These are phyloP conservation scores for Mycogone perniciosa DNA, from an alignment of 2,329 filamentous ascomycete genomes.

Conservation along the genomic window DNA sequence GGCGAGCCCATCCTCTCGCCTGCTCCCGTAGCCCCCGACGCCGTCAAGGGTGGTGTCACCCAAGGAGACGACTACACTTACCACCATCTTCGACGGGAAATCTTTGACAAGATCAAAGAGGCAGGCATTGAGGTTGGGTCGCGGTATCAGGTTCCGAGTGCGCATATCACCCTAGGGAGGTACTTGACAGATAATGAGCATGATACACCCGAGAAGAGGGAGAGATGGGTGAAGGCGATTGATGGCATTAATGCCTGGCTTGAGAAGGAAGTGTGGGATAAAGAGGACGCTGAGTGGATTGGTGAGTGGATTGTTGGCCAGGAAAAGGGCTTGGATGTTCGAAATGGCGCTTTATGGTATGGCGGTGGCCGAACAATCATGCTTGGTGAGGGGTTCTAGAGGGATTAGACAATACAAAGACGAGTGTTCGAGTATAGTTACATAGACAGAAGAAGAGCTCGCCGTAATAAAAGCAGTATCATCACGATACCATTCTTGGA, in stretches of 20 bases:
- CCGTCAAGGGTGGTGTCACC: constrained; percentile 22
- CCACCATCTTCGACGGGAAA: constrained; percentile 78
- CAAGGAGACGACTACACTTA: constrained; percentile 70
- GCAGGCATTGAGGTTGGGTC: constrained; percentile 66
- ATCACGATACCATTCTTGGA: too few relatives aligned
- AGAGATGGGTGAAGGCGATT: constrained; percentile 60
- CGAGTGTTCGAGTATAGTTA: background rate
- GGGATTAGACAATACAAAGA: background rate
- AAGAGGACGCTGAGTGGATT: constrained; percentile 34
- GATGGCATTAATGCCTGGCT: constrained; percentile 75
- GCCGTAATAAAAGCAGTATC: too few relatives aligned
- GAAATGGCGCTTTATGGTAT: constrained; percentile 78
- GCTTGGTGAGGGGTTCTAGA: constrained; percentile 54
- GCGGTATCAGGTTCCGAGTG: constrained; percentile 81
- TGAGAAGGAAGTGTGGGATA: constrained; percentile 62
- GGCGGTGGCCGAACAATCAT: constrained; percentile 69
- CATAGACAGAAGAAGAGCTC: background rate
- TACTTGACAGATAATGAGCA: constrained; percentile 67
- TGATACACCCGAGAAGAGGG: constrained; percentile 50
- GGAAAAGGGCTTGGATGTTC: constrained; percentile 70
- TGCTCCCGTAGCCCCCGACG: constrained; percentile 31
- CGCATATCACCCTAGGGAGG: constrained; percentile 80
- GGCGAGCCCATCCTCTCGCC: constrained; percentile 46
- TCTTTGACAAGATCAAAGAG: constrained; percentile 56
- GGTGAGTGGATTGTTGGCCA: constrained; percentile 86